Evolutionary conservation across 2,329 filamentous ascomycete genomes (phyloP).

Genomic region (Leptosphaerulina australis): DNA sequence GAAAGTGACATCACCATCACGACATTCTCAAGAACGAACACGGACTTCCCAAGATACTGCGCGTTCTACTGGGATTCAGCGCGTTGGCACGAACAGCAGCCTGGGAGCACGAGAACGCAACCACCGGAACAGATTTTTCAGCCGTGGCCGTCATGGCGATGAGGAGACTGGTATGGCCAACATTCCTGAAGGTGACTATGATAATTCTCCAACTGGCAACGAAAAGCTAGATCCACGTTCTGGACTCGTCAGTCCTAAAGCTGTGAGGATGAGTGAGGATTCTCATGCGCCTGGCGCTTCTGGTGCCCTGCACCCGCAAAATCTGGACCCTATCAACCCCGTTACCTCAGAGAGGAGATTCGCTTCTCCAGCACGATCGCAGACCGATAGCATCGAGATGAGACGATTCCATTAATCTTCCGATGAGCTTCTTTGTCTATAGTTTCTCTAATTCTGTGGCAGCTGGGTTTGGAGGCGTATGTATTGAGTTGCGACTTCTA

Average conservation of each 20-base stretch:
- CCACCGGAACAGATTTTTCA: slow-evolving; percentile 68
- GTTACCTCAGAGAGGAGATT: slow-evolving; percentile 30
- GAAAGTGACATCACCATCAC: slow-evolving; percentile 49
- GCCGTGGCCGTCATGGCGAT: slow-evolving; percentile 49
- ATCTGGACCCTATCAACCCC: slow-evolving; percentile 3
- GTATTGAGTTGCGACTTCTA: neutral
- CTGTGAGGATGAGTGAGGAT: slow-evolving; percentile 38
- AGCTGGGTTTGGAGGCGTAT: neutral
- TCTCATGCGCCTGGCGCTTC: slow-evolving; percentile 26
- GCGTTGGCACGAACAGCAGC: slow-evolving; percentile 45
- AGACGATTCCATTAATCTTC: slow-evolving; percentile 30
- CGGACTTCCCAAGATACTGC: slow-evolving; percentile 43
- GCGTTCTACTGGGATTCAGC: slow-evolving; percentile 42
- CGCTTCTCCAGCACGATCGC: slow-evolving; percentile 29
- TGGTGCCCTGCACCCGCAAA: slow-evolving; percentile 27
- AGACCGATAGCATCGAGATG: slow-evolving; percentile 46
- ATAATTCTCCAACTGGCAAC: slow-evolving; percentile 23
- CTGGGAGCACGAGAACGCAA: slow-evolving; percentile 45
- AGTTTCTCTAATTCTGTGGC: neutral
- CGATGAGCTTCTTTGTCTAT: neutral
- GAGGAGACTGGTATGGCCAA: slow-evolving; percentile 56
- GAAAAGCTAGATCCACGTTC: slow-evolving; percentile 48
- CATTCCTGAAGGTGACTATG: slow-evolving; percentile 49
- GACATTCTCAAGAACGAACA: slow-evolving; percentile 35
- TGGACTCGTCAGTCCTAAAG: slow-evolving; percentile 40